These are phyloP conservation scores for Rhizophagus sp. DNA, from an alignment of 192 early-diverging fungal genomes.

Conservation along the genomic window DNA sequence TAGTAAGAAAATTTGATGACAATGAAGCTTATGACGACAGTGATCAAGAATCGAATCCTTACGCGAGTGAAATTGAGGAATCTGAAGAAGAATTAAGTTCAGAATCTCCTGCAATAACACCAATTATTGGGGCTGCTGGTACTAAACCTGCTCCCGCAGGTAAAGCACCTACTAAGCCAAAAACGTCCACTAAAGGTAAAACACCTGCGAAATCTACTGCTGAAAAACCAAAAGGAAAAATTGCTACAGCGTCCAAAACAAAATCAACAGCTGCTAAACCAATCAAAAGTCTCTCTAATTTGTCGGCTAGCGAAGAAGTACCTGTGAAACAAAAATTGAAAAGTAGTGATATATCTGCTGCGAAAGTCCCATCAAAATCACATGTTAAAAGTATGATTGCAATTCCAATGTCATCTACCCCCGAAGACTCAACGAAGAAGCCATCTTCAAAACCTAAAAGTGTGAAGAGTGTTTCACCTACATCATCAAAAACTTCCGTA, in stretches of 20 bases:
- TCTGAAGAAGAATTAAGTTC: conserved; percentile 18
- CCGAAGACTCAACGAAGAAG: too few relatives aligned
- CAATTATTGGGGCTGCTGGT: neutral
- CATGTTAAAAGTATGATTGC: too few relatives aligned
- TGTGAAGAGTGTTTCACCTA: too few relatives aligned
- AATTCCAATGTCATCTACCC: too few relatives aligned
- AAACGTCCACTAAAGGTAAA: neutral
- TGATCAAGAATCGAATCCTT: conserved; percentile 58
- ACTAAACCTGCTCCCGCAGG: neutral
- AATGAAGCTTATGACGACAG: conserved; percentile 62
- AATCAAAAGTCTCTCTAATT: neutral
- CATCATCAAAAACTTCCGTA: too few relatives aligned
- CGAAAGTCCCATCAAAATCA: neutral
- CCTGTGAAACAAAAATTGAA: neutral
- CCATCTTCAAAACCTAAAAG: too few relatives aligned
- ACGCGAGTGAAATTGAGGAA: conserved; percentile 39
- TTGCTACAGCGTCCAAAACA: neutral
- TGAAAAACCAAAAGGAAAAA: neutral
- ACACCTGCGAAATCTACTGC: neutral
- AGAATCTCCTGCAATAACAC: neutral
- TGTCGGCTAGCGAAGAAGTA: neutral
- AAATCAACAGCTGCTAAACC: neutral
- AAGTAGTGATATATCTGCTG: neutral
- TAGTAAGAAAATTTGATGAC: conserved; percentile 62
- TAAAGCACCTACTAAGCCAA: neutral